A percentile compares a stretch with the other conserved stretches of the same genome.
Conservation (phyloP, 1,284 basidiomycete species). For the Malassezia brasiliensis region DNA sequence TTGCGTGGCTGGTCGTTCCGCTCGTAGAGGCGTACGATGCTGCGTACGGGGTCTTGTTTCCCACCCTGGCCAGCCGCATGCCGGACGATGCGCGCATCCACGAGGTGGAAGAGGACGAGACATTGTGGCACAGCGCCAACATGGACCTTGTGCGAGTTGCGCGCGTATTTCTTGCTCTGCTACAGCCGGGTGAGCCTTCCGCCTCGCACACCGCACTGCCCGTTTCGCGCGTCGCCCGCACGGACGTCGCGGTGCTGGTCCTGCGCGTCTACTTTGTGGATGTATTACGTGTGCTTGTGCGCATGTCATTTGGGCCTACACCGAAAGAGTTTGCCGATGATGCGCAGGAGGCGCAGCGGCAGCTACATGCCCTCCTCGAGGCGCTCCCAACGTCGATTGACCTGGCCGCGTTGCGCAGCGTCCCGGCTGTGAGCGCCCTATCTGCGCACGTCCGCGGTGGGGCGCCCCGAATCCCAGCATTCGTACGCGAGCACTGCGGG, state of each 20-base stretch:
- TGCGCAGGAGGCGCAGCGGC: neutral
- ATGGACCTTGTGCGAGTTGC: neutral
- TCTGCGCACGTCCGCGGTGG: neutral
- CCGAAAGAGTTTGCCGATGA: neutral
- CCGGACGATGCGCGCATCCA: neutral
- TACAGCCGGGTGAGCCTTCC: neutral
- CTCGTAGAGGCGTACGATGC: neutral
- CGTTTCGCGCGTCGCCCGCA: neutral
- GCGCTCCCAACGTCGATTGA: conserved; percentile 4
- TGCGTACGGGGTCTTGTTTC: neutral
- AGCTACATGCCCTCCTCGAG: conserved; percentile 1
- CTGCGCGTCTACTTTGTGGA: conserved; percentile 11
- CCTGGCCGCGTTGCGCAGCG: conserved; percentile 8
- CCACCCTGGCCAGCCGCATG: neutral
- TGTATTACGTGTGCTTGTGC: conserved; percentile 9
- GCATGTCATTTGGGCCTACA: conserved; percentile 1
- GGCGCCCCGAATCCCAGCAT: neutral
- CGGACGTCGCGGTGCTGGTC: conserved; percentile 11
- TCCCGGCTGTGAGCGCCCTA: neutral
- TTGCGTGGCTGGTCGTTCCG: conserved; percentile 12
- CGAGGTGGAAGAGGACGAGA: neutral
- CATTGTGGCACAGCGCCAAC: neutral
- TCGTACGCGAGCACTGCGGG: conserved; percentile 18
- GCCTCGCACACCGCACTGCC: conserved; percentile 1
- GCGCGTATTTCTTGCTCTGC: neutral